A percentile compares a stretch with the other conserved stretches of the same genome.
Conservation (phyloP, 2,329 filamentous ascomycete genomes). For the Diplodia seriata region DNA sequence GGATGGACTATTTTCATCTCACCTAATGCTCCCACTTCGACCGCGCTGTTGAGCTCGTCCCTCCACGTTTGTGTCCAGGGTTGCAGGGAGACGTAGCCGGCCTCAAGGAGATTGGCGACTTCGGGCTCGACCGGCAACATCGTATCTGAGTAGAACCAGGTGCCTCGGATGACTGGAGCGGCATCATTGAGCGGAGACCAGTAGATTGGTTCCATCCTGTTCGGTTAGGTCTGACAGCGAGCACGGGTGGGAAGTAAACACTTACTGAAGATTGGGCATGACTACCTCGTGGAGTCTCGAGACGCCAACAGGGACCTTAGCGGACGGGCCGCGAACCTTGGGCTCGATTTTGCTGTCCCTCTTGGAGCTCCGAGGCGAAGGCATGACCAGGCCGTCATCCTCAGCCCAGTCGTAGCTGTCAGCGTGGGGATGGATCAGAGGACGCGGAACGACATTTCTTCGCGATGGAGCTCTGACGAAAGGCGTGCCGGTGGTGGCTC, state of each 20-base stretch:
- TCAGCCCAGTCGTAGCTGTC: constrained; percentile 61
- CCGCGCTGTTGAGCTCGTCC: constrained; percentile 87
- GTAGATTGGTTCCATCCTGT: constrained; percentile 57
- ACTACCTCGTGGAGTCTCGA: constrained; percentile 90
- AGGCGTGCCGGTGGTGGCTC: constrained; percentile 56
- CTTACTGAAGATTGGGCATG: constrained; percentile 62
- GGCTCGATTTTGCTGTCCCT: constrained; percentile 39
- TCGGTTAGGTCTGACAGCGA: constrained; percentile 37
- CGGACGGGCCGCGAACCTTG: constrained; percentile 48
- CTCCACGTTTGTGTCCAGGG: constrained; percentile 93
- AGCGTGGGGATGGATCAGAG: constrained; percentile 41
- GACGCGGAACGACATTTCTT: constrained; percentile 48
- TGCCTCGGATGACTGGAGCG: constrained; percentile 80
- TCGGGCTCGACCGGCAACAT: constrained; percentile 87
- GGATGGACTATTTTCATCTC: constrained; percentile 89
- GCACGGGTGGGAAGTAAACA: neutral
- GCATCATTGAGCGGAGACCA: constrained; percentile 95
- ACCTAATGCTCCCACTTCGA: constrained; percentile 86
- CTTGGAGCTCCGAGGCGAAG: constrained; percentile 38
- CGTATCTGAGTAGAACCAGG: constrained; percentile 97
- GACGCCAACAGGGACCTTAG: constrained; percentile 81
- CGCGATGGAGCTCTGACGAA: constrained; percentile 59
- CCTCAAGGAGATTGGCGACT: constrained; percentile 90
- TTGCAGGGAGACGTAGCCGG: constrained; percentile 84
- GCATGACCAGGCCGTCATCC: constrained; percentile 36